phyloP scores from a whole-genome alignment of 495 filamentous ascomycete genomes.

The Tuber aestivum region DNA sequence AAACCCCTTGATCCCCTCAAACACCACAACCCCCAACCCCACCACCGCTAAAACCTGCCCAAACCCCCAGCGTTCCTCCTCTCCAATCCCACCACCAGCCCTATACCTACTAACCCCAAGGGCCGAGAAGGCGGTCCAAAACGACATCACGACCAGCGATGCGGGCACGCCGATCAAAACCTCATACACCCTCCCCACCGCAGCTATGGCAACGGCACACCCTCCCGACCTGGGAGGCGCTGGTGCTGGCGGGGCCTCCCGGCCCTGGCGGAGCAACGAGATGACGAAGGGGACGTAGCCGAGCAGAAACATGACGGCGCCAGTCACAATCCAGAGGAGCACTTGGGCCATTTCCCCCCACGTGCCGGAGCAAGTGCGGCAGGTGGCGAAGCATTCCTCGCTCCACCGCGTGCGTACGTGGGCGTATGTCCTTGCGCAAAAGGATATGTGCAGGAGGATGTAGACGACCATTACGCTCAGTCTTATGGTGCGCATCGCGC shows the following conservation, averaged over 20 bases:
- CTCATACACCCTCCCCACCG: slow-evolving; percentile 3
- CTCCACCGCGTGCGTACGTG: slow-evolving; percentile 14
- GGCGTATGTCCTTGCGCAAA: slow-evolving; percentile 18
- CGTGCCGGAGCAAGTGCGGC: slow-evolving; percentile 2
- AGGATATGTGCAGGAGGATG: slow-evolving; percentile 13
- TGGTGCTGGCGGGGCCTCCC: background rate
- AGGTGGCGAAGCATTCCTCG: slow-evolving; percentile 21
- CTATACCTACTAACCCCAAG: slow-evolving; percentile 18
- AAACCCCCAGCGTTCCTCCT: slow-evolving; percentile 34
- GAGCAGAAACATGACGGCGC: slow-evolving; percentile 9
- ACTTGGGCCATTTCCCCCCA: background rate
- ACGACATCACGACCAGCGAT: slow-evolving; percentile 14
- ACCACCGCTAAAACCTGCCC: slow-evolving; percentile 29
- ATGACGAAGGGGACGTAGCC: slow-evolving; percentile 8
- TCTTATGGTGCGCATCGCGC: slow-evolving; percentile 3
- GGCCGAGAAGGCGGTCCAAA: slow-evolving; percentile 20
- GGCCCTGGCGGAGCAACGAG: background rate
- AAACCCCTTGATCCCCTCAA: slow-evolving; percentile 14
- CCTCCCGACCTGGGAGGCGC: background rate
- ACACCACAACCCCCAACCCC: slow-evolving; percentile 22
- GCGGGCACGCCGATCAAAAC: background rate
- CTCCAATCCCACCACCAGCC: slow-evolving; percentile 15
- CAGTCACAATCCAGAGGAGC: slow-evolving; percentile 12
- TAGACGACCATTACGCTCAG: slow-evolving; percentile 18
- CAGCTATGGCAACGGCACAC: background rate